Conservation (phyloP, 805 yeast species). For the Myxozyma neotropica region DNA sequence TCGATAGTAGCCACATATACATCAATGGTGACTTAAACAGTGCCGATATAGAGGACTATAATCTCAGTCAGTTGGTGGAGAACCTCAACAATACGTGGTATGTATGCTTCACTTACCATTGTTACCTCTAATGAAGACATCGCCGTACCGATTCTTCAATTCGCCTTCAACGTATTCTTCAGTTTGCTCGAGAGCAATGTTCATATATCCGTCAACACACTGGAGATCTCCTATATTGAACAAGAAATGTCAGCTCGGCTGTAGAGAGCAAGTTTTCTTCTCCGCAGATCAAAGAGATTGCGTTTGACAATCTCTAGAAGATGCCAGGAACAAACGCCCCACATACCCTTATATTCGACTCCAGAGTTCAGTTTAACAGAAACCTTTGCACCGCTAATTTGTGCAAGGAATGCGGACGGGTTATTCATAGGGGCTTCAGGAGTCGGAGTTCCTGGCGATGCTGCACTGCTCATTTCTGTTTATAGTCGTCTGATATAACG, state of each 20-base stretch:
- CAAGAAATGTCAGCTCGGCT: not conserved
- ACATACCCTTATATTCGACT: conserved; percentile 72
- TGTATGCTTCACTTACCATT: conserved; percentile 56
- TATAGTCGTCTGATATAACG: not conserved
- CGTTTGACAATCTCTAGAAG: too few species aligned
- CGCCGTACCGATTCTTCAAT: conserved; percentile 60
- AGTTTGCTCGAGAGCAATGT: conserved; percentile 80
- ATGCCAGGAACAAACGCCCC: too few species aligned
- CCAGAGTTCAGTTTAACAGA: conserved; percentile 85
- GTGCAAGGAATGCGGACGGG: conserved; percentile 78
- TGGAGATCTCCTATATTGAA: conserved; percentile 55
- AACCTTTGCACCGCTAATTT: conserved; percentile 77
- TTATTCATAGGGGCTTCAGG: conserved; percentile 13
- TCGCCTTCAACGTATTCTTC: conserved; percentile 62
- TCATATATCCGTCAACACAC: conserved; percentile 96
- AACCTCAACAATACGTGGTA: not conserved
- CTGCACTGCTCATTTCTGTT: conserved; percentile 8
- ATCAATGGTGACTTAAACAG: not conserved
- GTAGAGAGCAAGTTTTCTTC: too few species aligned
- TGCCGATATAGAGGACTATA: not conserved
- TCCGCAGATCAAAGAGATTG: too few species aligned
- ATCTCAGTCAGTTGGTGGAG: too few species aligned
- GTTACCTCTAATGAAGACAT: conserved; percentile 85
- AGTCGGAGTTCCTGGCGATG: conserved; percentile 1
- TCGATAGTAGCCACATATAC: not conserved